These are phyloP conservation scores for Ogataea paradorogensis DNA, from an alignment of 805 yeast genomes.

Conservation along the genomic window DNA sequence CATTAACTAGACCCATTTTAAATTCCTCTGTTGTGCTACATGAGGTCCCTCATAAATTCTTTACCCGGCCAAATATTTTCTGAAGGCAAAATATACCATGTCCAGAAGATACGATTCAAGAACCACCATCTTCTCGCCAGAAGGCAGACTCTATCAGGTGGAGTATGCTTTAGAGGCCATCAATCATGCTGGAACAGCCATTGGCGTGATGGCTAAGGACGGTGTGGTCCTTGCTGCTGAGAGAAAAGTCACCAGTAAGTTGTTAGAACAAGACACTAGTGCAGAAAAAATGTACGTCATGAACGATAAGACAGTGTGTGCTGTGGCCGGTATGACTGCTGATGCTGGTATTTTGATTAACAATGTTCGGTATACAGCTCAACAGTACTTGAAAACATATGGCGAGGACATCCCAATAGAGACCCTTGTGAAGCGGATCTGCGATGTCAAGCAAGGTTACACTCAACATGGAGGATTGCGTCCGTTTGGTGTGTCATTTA, in stretches of 20 bases:
- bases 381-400: constrained; percentile 78
- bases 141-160: constrained; percentile 95
- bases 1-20: not conserved
- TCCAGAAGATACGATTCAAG: constrained; percentile 99
- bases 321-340: constrained; percentile 97
- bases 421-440: constrained; percentile 77
- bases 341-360: constrained; percentile 91
- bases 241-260: constrained; percentile 87
- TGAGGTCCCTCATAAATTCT: not conserved
- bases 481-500: constrained; percentile 96
- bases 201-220: constrained; percentile 70
- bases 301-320: constrained; percentile 69
- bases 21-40: not conserved
- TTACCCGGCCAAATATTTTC: constrained; percentile 13
- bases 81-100: constrained; percentile 34
- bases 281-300: constrained; percentile 89
- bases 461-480: constrained; percentile 98
- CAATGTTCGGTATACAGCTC: constrained; percentile 82
- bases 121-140: constrained; percentile 98
- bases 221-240: constrained; percentile 98
- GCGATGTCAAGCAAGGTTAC: constrained; percentile 95
- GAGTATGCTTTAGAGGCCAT: constrained; percentile 87
- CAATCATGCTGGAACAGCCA: constrained; percentile 78
- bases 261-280: constrained; percentile 88
- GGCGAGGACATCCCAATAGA: constrained; percentile 95